These are phyloP conservation scores for Amesomyces nigricolor DNA, from an alignment of 2,329 filamentous ascomycete species.

Conservation along the genomic window DNA sequence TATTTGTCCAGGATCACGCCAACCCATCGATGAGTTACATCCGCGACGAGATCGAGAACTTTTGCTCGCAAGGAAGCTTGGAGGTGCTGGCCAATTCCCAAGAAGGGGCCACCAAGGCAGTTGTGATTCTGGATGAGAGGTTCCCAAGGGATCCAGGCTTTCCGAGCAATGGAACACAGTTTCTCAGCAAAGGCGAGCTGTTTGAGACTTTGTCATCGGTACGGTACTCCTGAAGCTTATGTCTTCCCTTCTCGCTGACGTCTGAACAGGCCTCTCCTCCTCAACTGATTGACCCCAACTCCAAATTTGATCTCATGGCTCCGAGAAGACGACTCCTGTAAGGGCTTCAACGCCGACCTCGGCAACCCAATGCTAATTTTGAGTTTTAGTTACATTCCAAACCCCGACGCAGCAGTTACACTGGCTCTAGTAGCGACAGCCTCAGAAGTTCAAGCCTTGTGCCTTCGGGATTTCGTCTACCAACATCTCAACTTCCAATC, in stretches of 20 bases:
- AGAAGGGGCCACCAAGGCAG: background rate
- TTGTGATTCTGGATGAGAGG: conserved; percentile 14
- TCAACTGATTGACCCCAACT: background rate
- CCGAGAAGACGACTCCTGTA: conserved; percentile 6
- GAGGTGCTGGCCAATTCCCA: background rate
- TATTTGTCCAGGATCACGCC: conserved; percentile 6
- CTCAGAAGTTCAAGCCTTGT: conserved; percentile 3
- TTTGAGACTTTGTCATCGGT: conserved; percentile 1
- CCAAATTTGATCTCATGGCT: background rate
- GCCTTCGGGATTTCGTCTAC: conserved; percentile 14
- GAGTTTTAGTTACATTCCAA: conserved; percentile 14
- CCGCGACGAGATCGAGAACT: conserved; percentile 13
- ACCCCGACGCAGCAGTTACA: conserved; percentile 7
- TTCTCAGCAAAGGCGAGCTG: conserved; percentile 1
- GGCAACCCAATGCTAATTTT: too few relatives aligned
- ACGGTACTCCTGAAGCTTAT: background rate
- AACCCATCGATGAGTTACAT: conserved; percentile 12
- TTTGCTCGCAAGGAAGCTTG: conserved; percentile 9
- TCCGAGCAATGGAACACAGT: background rate
- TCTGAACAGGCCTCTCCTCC: background rate
- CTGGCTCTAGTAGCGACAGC: conserved; percentile 12
- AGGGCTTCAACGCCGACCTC: too few relatives aligned
- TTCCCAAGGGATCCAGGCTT: background rate
- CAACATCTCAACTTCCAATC: conserved; percentile 16
- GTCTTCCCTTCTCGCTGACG: background rate